Evolutionary conservation across 2,329 filamentous ascomycete species (phyloP).

Genomic region (Colletotrichum musicola): DNA sequence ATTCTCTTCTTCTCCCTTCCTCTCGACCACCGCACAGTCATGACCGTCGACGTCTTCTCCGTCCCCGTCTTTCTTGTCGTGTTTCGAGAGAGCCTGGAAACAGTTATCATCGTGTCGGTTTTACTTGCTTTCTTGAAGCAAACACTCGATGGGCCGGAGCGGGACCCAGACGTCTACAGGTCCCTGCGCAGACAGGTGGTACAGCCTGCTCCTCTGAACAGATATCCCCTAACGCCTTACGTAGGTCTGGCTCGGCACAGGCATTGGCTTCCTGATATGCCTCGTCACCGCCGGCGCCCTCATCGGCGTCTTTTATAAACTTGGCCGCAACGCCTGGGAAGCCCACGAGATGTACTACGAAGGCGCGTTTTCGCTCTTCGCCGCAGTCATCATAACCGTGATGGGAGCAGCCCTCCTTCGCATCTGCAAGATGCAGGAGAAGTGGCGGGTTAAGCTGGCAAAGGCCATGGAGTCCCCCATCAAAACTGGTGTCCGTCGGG

Average conservation of each 20-base stretch:
- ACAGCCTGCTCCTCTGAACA: not conserved
- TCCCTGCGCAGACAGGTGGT: slow-evolving; percentile 72
- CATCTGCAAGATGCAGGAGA: slow-evolving; percentile 85
- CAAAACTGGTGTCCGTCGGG: not conserved
- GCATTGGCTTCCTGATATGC: slow-evolving; percentile 70
- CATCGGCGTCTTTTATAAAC: slow-evolving; percentile 77
- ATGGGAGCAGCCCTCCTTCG: slow-evolving; percentile 86
- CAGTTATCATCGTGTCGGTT: slow-evolving; percentile 88
- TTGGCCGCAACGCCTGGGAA: slow-evolving; percentile 76
- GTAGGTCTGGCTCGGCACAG: slow-evolving; percentile 74
- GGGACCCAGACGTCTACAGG: slow-evolving; percentile 74
- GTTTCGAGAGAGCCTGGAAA: slow-evolving; percentile 88
- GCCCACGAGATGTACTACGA: slow-evolving; percentile 83
- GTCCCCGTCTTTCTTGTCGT: slow-evolving; percentile 91
- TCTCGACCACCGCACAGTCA: slow-evolving; percentile 44
- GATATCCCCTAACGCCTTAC: not conserved
- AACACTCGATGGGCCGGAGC: slow-evolving; percentile 74
- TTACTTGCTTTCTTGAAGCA: slow-evolving; percentile 88
- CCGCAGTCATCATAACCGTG: slow-evolving; percentile 82
- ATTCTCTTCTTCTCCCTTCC: not conserved
- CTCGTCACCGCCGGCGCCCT: slow-evolving; percentile 72
- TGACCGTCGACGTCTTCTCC: slow-evolving; percentile 79
- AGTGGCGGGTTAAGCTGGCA: slow-evolving; percentile 86
- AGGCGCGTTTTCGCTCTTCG: slow-evolving; percentile 81
- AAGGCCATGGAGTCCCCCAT: slow-evolving; percentile 71